Evolutionary conservation across 768 basidiomycete species (phyloP), one percentile per base, ranked within the genome.

Genomic region (Lentinula raphanica): DNA sequence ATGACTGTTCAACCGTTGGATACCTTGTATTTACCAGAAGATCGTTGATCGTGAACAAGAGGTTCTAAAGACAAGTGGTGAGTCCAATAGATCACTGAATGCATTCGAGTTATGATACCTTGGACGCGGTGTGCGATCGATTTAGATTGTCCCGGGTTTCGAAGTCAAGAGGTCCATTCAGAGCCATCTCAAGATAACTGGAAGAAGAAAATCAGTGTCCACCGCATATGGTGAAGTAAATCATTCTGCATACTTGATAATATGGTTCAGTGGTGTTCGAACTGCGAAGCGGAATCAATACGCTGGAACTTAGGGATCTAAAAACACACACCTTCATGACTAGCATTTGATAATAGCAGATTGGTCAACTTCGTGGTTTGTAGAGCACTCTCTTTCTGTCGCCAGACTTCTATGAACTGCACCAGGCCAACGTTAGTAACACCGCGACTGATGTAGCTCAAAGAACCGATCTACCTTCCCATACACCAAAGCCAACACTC

Each of bases 41-140:
- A 69, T 92, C 90, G 67, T 92, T 92, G 69, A 92, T 90, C 3
- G 90, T 89, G 72, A 90, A 92, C 3, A 92, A 71, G 21, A 92
- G 71, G 58, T 84, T 84, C 85, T 84, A 31, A 64, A n/a, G n/a
- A n/a, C n/a, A 23, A 49, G 31, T 56, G 12, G n/a, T 23, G 19
- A 9, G 19, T 27, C 32, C n/a, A 51, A 19, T 21, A 23, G 17
- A 17, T 1, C 25, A 2, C 11, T 12, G 2, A 23, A 5, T 21
- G 11, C 17, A 17, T 15, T 38, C n/a, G 25, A 40, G 0, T 11
- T 6, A 15, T 17, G 9, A 9, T 51, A 80, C 86, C 72, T 89
- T 90, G 0, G 88, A 90, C 0, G 92, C 90, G 40, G 83, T 78
- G 69, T 92, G 87, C 28, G 86, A 86, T 45, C 82, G 82, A 44